Conservation (phyloP, 1,139 yeast species). For the Blastobotrys apis region DNA sequence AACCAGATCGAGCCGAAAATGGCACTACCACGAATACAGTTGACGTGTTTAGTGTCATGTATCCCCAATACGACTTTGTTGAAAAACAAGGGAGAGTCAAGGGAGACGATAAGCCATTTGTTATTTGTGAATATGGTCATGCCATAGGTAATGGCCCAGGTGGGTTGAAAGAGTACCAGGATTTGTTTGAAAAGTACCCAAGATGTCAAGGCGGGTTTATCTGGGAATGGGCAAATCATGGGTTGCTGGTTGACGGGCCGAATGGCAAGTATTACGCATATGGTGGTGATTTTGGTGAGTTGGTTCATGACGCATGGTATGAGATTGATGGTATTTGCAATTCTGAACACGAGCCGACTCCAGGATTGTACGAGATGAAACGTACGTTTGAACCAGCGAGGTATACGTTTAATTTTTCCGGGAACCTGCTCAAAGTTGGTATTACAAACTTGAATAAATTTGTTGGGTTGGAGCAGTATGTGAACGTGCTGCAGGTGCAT, state of each 20-base stretch:
- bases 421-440: conserved; percentile 5
- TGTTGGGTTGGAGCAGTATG: conserved; percentile 14
- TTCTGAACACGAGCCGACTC: conserved; percentile 37
- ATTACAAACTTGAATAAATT: conserved; percentile 15
- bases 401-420: not conserved
- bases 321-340: conserved; percentile 38
- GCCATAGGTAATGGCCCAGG: conserved; percentile 43
- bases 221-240: conserved; percentile 43
- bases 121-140: conserved; percentile 39
- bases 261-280: conserved; percentile 20
- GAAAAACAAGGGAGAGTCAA: conserved; percentile 24
- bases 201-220: conserved; percentile 39
- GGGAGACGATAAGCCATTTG: conserved; percentile 26
- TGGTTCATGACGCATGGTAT: conserved; percentile 37
- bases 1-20: conserved; percentile 20
- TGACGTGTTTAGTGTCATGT: conserved; percentile 38
- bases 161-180: conserved; percentile 34
- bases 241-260: conserved; percentile 23
- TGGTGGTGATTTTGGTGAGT: conserved; percentile 40
- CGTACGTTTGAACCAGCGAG: conserved; percentile 35
- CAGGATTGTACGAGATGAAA: conserved; percentile 35
- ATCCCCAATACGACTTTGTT: conserved; percentile 29
- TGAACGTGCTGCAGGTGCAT: conserved; percentile 4
- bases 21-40: conserved; percentile 31
- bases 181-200: conserved; percentile 32